Evolutionary conservation across 768 basidiomycete species (phyloP), one percentile per base, ranked within the genome.

Genomic region (Termitomyces sp.): DNA sequence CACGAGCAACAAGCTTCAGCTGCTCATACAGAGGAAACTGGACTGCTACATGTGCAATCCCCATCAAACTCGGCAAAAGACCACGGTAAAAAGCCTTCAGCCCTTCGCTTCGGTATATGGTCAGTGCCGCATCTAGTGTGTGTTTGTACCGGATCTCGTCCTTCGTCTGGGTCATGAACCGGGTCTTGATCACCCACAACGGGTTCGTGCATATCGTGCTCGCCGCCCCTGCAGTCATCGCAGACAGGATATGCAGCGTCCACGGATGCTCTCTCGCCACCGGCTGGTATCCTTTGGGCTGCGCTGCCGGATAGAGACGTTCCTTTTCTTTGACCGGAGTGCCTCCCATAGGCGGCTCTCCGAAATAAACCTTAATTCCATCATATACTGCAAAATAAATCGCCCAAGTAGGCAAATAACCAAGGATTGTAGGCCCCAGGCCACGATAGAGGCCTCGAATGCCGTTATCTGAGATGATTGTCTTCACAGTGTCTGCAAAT

Each of bases 371-470:
- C 79, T 98, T 98, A 73, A 98, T 90, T 58, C 90, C 86, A 74
- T 99, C 97, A 74, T 98, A 98, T 26, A 98, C 93, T 22, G 94
- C 86, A 72, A 98, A 98, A 72, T 98, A 98, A 65, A 98, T 98
- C 26, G 94, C 97, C 97, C 95, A 98, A 2, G 96, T 98, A 22
- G 97, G 97, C 41, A 98, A 83, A 74, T 99, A 98, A 15, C 97
- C 97, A 8, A 95, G 81, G 56, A 99, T 82, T 20, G 97, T 99
- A 15, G 97, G 97, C 20, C 96, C 95, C 20, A 99, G 81, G n/a
- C 97, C 97, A 42, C 97, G 85, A 73, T 99, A 99, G 60, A 98
- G 77, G 15, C 97, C 97, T 55, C 88, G 84, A 52, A 97, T 62
- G 15, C 97, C 97, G 58, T 90, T 89, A 59, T 83, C 83, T 81